Conservation (phyloP, 83 land plant genomes). For the Larix sibirica region DNA sequence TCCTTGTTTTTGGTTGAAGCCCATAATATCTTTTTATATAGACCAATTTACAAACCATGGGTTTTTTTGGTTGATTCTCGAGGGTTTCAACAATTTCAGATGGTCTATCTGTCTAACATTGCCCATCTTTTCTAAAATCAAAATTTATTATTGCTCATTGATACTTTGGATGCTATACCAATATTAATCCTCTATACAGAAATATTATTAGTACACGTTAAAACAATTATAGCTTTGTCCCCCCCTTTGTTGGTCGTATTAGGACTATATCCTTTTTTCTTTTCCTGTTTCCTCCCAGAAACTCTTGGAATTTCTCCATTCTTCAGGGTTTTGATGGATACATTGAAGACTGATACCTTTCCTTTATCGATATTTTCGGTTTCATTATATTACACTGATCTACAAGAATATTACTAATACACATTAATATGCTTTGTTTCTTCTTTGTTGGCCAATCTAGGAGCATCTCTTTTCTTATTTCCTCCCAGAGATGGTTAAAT, state of each 20-base stretch:
- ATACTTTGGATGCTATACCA: not conserved
- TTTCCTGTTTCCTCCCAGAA: not conserved
- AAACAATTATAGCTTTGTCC: not conserved
- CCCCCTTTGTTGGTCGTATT: not conserved
- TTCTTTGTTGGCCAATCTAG: no score
- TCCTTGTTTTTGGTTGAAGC: no score
- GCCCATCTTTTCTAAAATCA: not conserved
- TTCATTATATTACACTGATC: no score
- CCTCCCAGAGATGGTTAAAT: no score
- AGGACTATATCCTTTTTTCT: no score
- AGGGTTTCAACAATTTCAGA: not conserved
- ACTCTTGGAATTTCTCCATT: not conserved
- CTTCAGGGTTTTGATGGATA: not conserved
- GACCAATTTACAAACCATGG: not conserved
- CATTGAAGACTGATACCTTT: not conserved
- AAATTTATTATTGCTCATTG: not conserved
- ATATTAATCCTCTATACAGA: not conserved
- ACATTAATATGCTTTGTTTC: no score
- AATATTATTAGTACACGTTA: no score
- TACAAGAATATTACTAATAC: no score
- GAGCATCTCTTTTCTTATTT: no score
- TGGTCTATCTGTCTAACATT: not conserved
- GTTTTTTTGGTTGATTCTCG: not conserved
- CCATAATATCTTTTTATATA: not conserved
- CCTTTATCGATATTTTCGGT: not conserved